A percentile compares a stretch with the other conserved stretches of the same genome.
These are phyloP conservation scores for Circinella minor DNA, from an alignment of 371 early-diverging fungal species.

Conservation along the genomic window DNA sequence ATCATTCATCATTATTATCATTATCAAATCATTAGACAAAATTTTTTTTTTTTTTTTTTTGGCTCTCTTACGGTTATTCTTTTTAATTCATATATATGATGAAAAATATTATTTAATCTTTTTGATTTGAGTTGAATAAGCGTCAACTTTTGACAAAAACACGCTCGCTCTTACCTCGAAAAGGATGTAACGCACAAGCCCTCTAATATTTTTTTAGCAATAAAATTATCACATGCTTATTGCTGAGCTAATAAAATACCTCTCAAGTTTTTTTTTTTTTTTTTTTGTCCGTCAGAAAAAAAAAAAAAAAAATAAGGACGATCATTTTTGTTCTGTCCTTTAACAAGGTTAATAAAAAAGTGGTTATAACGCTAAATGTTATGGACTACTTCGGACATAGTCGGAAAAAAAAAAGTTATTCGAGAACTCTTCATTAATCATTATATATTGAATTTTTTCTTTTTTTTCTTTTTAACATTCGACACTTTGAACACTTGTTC, in stretches of 20 bases:
- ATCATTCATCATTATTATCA: too few species aligned
- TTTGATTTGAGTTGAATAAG: constrained; percentile 14
- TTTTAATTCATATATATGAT: too few species aligned
- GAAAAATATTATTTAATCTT: background rate
- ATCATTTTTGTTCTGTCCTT: background rate
- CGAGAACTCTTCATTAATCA: too few species aligned
- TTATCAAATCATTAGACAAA: too few species aligned
- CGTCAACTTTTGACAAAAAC: background rate
- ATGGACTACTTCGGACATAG: background rate
- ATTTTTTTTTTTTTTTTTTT: too few species aligned
- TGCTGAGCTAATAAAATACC: constrained; percentile 4
- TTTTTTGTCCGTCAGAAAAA: too few species aligned
- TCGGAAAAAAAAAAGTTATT: background rate
- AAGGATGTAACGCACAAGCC: constrained; percentile 17
- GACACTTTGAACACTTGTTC: too few species aligned
- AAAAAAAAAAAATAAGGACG: background rate
- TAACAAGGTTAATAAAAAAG: background rate
- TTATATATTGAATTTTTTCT: too few species aligned
- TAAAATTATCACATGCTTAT: constrained; percentile 14
- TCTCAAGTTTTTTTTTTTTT: background rate
- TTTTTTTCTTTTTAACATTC: too few species aligned
- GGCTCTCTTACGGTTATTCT: too few species aligned
- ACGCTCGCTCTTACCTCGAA: constrained; percentile 14
- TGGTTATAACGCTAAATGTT: background rate
- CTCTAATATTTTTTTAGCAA: background rate